A percentile compares a stretch with the other conserved stretches of the same genome.
Evolutionary conservation across 1,284 basidiomycete species (phyloP).

Genomic region (Bondarzewia mesenterica): DNA sequence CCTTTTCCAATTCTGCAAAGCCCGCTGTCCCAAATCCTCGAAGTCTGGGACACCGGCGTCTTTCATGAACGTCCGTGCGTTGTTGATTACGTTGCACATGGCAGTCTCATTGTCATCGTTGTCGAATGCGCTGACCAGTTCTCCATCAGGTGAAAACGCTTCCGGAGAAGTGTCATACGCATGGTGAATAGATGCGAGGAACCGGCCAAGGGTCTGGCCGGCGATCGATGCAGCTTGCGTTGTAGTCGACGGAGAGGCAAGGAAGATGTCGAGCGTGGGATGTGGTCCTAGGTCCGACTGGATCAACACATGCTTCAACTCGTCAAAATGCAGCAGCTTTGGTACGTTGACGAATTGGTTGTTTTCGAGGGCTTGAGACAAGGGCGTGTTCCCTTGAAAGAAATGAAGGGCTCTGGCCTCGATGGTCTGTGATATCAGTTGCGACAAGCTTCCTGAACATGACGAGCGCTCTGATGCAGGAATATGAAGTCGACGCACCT

Average conservation of each 20-base stretch:
- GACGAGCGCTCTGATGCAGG: no score
- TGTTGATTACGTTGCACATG: slow-evolving; percentile 2
- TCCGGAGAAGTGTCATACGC: background rate
- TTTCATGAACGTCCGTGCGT: background rate
- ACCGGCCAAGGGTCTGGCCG: background rate
- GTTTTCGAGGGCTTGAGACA: background rate
- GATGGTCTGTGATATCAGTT: background rate
- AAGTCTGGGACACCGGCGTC: slow-evolving; percentile 1
- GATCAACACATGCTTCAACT: slow-evolving; percentile 3
- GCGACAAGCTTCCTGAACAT: background rate
- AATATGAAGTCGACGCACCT: background rate
- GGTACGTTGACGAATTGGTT: slow-evolving; percentile 10
- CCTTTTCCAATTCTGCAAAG: background rate
- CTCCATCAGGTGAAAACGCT: background rate
- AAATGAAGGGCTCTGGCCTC: slow-evolving; percentile 1
- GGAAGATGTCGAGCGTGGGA: slow-evolving; percentile 2
- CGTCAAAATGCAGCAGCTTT: background rate
- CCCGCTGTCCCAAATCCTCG: background rate
- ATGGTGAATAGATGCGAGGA: background rate
- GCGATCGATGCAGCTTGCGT: background rate
- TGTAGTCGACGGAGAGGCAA: slow-evolving; percentile 1
- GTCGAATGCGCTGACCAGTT: background rate
- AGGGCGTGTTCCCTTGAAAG: background rate
- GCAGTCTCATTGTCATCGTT: slow-evolving; percentile 2
- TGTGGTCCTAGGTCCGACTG: slow-evolving; percentile 4